phyloP scores from a whole-genome alignment of 1,284 basidiomycete species.

The Coriolopsis trogii region DNA sequence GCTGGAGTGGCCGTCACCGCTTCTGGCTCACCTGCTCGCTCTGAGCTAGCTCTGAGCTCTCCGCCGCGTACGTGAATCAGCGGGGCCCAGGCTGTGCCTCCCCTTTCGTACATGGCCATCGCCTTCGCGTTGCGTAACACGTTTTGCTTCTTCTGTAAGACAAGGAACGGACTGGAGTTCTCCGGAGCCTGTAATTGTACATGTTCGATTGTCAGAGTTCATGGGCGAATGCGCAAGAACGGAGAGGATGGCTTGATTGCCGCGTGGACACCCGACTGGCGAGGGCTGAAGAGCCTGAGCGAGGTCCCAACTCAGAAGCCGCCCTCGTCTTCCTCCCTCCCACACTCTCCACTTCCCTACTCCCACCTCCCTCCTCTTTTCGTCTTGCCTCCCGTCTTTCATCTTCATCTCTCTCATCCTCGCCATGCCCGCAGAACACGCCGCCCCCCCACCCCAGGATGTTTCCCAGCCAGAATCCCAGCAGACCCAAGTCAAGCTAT shows the following conservation, averaged over 20 bases:
- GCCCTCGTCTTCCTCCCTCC: constrained; percentile 14
- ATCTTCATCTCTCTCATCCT: constrained; percentile 20
- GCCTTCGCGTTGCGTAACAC: too few species aligned
- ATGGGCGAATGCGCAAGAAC: not conserved
- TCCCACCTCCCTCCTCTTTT: constrained; percentile 19
- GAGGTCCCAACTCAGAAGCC: constrained; percentile 4
- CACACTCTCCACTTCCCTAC: constrained; percentile 23
- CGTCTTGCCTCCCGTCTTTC: not conserved
- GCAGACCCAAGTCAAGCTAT: constrained; percentile 40
- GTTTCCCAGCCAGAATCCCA: constrained; percentile 30
- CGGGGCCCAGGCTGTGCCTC: too few species aligned
- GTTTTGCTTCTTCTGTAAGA: not conserved
- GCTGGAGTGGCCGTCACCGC: constrained; percentile 1
- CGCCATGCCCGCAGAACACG: constrained; percentile 40
- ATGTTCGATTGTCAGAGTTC: not conserved
- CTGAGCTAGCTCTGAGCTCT: not conserved
- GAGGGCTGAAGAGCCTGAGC: constrained; percentile 2
- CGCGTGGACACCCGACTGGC: constrained; percentile 12
- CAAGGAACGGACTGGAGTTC: too few species aligned
- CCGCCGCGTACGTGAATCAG: not conserved
- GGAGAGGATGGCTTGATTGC: constrained; percentile 13
- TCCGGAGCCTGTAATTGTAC: too few species aligned
- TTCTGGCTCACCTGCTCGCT: not conserved
- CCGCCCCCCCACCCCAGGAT: constrained; percentile 26
- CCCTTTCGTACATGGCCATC: too few species aligned